Percentiles rank a stretch among this genome's conserved stretches.
Conservation (phyloP, 2,329 filamentous ascomycete species). For the Diplodia mutila region DNA sequence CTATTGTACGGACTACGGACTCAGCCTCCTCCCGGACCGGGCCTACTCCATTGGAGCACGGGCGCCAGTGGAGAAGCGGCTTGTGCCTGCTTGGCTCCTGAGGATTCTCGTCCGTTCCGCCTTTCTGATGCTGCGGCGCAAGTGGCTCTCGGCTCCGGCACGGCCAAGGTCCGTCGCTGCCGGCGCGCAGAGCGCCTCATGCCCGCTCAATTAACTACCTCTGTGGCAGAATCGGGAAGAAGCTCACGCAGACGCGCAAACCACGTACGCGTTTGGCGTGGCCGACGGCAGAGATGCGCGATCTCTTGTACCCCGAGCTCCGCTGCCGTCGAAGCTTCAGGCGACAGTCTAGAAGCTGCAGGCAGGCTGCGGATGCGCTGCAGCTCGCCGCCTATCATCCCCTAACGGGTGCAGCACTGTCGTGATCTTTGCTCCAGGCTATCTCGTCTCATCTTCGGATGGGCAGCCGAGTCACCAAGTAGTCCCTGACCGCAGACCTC, state of each 20-base stretch:
- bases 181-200: conserved; percentile 11
- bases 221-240: neutral
- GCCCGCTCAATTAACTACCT: neutral
- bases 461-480: neutral
- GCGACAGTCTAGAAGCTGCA: conserved; percentile 16
- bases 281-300: conserved; percentile 1
- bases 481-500: conserved; percentile 15
- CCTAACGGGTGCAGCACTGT: neutral
- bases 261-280: conserved; percentile 1
- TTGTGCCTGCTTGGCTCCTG: conserved; percentile 21
- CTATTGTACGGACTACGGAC: neutral
- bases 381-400: conserved; percentile 13
- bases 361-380: conserved; percentile 3
- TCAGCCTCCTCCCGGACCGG: conserved; percentile 22
- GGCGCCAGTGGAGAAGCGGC: conserved; percentile 18
- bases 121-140: conserved; percentile 9
- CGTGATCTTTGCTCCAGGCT: neutral
- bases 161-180: conserved; percentile 7
- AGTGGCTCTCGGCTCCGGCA: conserved; percentile 19
- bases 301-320: conserved; percentile 1
- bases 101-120: conserved; percentile 22
- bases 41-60: conserved; percentile 23
- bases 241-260: conserved; percentile 13
- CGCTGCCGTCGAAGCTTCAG: conserved; percentile 10
- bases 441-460: conserved; percentile 21